Percentiles rank a stretch among this genome's conserved stretches.
Evolutionary conservation across 2,329 filamentous ascomycete genomes (phyloP).

Genomic region (Cladosporium sphaerospermum): DNA sequence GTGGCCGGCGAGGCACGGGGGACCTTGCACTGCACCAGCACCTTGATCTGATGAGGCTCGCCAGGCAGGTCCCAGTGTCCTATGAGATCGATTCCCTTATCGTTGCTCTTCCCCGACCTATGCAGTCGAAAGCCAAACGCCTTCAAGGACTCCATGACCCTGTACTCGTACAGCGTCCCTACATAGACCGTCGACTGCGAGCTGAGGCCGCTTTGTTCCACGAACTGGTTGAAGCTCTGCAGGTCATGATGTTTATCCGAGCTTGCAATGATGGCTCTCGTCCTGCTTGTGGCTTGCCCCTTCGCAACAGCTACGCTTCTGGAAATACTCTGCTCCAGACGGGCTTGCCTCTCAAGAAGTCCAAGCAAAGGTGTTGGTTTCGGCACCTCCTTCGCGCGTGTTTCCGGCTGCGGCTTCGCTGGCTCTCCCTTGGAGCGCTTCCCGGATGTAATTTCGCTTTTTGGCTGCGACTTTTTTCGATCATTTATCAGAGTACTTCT

Average conservation of each 20-base stretch:
- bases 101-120: constrained; percentile 60
- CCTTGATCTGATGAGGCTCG: constrained; percentile 25
- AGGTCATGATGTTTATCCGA: constrained; percentile 54
- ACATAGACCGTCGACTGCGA: constrained; percentile 55
- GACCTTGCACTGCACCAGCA: constrained; percentile 64
- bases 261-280: background rate
- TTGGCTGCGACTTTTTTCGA: background rate
- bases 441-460: no score
- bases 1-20: constrained; percentile 50
- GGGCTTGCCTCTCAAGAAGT: constrained; percentile 6
- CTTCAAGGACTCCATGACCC: constrained; percentile 50
- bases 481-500: no score
- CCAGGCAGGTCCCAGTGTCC: constrained; percentile 60
- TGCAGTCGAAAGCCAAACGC: constrained; percentile 58
- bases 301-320: background rate
- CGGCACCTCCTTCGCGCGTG: background rate
- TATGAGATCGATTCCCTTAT: constrained; percentile 68
- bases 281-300: background rate
- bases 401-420: background rate
- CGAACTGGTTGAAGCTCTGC: constrained; percentile 59
- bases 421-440: background rate
- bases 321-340: constrained; percentile 3
- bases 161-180: constrained; percentile 75
- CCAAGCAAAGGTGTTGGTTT: background rate
- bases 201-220: constrained; percentile 50